These are phyloP conservation scores for Phytopythium montanum DNA, from an alignment of 352 stramenopile species.

Conservation along the genomic window DNA sequence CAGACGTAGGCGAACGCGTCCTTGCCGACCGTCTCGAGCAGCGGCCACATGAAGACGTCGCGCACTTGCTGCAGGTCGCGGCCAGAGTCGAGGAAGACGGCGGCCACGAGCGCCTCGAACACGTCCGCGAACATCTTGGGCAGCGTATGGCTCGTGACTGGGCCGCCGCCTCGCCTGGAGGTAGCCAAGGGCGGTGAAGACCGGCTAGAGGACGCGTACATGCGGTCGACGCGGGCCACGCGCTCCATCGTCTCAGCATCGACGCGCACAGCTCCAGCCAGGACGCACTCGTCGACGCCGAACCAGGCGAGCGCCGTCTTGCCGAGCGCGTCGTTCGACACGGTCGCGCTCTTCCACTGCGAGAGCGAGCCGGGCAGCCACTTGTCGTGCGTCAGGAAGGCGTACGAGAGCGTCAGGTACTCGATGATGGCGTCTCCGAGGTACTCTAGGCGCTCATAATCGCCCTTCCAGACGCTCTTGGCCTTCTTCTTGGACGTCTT, in stretches of 20 bases:
- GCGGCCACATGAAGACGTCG: conserved; percentile 79
- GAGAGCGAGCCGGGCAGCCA: conserved; percentile 79
- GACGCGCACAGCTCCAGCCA: conserved; percentile 57
- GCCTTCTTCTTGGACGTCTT: conserved; percentile 33
- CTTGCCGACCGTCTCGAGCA: conserved; percentile 68
- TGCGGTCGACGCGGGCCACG: conserved; percentile 43
- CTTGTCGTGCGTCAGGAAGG: conserved; percentile 57
- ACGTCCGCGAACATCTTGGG: conserved; percentile 88
- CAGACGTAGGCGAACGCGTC: conserved; percentile 73
- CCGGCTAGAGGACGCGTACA: conserved; percentile 26
- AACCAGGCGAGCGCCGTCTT: conserved; percentile 81
- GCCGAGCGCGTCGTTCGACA: conserved; percentile 81
- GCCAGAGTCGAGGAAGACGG: conserved; percentile 82
- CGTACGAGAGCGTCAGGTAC: conserved; percentile 86
- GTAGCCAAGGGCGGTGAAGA: neutral
- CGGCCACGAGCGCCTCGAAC: conserved; percentile 85
- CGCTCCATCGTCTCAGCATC: conserved; percentile 60
- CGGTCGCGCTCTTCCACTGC: conserved; percentile 83
- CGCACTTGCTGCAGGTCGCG: conserved; percentile 65
- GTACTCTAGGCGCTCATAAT: conserved; percentile 90
- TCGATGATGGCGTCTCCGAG: conserved; percentile 88
- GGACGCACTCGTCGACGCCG: conserved; percentile 78
- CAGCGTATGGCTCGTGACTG: conserved; percentile 36
- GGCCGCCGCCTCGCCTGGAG: neutral
- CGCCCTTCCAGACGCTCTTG: conserved; percentile 58